Conservation (phyloP, 306 rosid genomes). For the Rosa chinensis region DNA sequence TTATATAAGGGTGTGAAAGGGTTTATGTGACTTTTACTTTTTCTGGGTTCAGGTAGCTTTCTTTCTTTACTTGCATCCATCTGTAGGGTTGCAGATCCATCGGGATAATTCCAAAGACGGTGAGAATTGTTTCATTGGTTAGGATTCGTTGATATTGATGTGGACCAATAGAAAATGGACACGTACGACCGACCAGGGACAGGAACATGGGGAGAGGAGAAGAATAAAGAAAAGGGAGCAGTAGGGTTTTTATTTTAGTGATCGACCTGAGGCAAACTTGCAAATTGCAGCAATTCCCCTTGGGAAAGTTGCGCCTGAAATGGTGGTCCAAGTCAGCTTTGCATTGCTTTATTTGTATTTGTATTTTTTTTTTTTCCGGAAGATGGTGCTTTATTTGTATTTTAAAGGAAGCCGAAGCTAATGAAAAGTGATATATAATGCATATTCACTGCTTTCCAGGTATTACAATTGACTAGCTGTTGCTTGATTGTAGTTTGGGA, state of each 20-base stretch:
- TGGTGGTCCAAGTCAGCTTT: constrained; percentile 28
- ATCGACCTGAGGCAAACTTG: constrained; percentile 4
- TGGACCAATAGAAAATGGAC: constrained; percentile 36
- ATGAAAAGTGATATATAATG: too few relatives aligned
- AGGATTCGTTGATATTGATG: constrained; percentile 31
- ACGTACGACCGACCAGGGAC: constrained; percentile 39
- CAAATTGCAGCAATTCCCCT: not conserved
- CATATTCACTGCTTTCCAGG: not conserved
- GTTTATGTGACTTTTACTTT: constrained; percentile 4
- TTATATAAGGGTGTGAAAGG: constrained; percentile 23
- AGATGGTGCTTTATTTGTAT: not conserved
- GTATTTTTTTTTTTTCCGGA: too few relatives aligned
- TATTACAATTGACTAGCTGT: not conserved
- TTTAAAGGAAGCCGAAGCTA: too few relatives aligned
- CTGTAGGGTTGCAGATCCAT: constrained; percentile 21
- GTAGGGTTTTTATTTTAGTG: not conserved
- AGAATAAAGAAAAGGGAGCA: constrained; percentile 23
- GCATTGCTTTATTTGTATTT: constrained; percentile 10
- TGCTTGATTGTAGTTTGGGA: too few relatives aligned
- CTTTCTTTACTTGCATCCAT: constrained; percentile 26
- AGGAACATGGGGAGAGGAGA: constrained; percentile 30
- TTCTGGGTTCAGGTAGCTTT: constrained; percentile 14
- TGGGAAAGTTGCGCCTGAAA: constrained; percentile 28
- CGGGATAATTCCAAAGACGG: constrained; percentile 39
- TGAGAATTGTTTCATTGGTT: constrained; percentile 23